Base-by-base conservation (phyloP, 2,329 filamentous ascomycete species). In the Kalmusia sp. region DNA sequence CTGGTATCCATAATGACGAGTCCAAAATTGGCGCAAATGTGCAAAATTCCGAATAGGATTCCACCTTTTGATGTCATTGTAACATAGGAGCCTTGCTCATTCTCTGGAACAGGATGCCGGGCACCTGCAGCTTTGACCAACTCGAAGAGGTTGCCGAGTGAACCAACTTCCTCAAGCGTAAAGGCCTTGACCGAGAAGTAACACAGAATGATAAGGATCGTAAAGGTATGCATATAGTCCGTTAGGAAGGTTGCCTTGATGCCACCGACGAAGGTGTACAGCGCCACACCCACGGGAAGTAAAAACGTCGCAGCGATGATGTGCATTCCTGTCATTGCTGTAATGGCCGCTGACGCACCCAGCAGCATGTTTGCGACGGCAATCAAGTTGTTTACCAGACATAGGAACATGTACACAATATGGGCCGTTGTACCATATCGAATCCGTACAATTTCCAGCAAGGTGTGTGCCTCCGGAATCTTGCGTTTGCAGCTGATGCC, bases 41-140 rank as follows among this genome's bases (percentile, higher is more conserved):
- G 80, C 1, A 82, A 69, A 3, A 82, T 82, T 0, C 78, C 80
- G 19, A 83, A 83, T 0, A 82, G 64, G 0, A 83, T 80, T 3
- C 74, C 80, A 72, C 81, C 46, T 45, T 82, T 80, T 2, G 81
- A 83, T 0, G 78, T 82, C 80, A 86, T 82, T 0, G 84, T 85
- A 46, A 86, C 57, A 52, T 82, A 84, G 0, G 80, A 81, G 0
- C 82, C 82, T n/a, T 77, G 65, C 15, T 82, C 69, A 31, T 85
- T 85, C 0, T 82, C 83, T 0, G 71, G 64, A 0, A 85, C 78
- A 0, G 82, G 82, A 31, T 79, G 72, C 0, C 71, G 69, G 2
- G 70, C 62, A 0, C 76, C 77, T 0, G 80, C 79, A 5, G 77
- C 71, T 5, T 79, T 72, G 12, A 85, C 68, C 0, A 84, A 73